A percentile compares a stretch with the other conserved stretches of the same genome.
Evolutionary conservation across 345 rosid genomes (phyloP).

Genomic region (Ailanthus altissimus): DNA sequence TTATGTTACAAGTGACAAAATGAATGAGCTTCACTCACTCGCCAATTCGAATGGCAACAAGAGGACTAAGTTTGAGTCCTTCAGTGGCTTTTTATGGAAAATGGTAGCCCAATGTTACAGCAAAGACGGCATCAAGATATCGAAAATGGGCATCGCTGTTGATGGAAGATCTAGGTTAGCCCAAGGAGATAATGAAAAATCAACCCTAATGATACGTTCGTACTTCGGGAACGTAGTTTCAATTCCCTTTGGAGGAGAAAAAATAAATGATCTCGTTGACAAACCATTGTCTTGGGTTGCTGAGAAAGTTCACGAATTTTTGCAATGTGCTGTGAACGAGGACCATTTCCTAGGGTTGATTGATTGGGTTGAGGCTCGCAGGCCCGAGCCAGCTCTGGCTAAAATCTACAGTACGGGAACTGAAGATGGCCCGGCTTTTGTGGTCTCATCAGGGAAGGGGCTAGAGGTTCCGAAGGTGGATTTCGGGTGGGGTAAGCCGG

Average conservation of each 20-base stretch:
- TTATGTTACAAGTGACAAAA: constrained; percentile 38
- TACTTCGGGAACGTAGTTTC: constrained; percentile 75
- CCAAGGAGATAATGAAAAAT: constrained; percentile 8
- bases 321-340: constrained; percentile 36
- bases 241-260: constrained; percentile 48
- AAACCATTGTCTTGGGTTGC: constrained; percentile 58
- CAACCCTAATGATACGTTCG: constrained; percentile 21
- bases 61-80: constrained; percentile 62
- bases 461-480: constrained; percentile 50
- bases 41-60: constrained; percentile 37
- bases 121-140: neutral
- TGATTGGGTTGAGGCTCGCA: constrained; percentile 71
- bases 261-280: constrained; percentile 33
- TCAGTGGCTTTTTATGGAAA: constrained; percentile 72
- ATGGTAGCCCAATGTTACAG: constrained; percentile 42
- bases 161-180: constrained; percentile 60
- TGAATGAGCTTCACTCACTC: constrained; percentile 41
- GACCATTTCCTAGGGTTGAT: constrained; percentile 72
- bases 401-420: constrained; percentile 47
- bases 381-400: constrained; percentile 52
- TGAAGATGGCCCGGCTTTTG: constrained; percentile 56
- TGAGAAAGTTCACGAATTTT: constrained; percentile 49
- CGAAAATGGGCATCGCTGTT: constrained; percentile 63
- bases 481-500: constrained; percentile 60
- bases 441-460: constrained; percentile 69